Percentiles rank a stretch among this genome's conserved stretches.
Evolutionary conservation across 805 yeast species (phyloP).

Genomic region (Candida xyloterini): DNA sequence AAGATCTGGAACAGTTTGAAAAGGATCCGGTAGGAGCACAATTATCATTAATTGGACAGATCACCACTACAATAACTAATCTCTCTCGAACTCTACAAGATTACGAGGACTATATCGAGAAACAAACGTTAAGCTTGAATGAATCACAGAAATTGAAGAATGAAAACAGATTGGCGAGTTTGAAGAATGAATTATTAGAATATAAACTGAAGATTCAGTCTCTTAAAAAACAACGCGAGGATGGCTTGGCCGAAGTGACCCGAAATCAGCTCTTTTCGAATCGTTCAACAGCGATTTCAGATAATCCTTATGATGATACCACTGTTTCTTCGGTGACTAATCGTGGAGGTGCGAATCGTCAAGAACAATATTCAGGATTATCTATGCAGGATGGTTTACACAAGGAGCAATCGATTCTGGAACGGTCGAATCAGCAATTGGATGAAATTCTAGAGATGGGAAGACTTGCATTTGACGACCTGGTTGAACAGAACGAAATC

Average conservation of each 20-base stretch:
- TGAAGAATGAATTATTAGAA: slow-evolving; percentile 46
- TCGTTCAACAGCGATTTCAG: slow-evolving; percentile 32
- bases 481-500: slow-evolving; percentile 79
- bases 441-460: slow-evolving; percentile 94
- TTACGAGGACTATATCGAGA: slow-evolving; percentile 40
- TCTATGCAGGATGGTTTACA: slow-evolving; percentile 59
- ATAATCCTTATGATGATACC: slow-evolving; percentile 47
- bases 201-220: slow-evolving; percentile 49
- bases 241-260: slow-evolving; percentile 42
- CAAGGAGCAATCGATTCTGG: slow-evolving; percentile 62
- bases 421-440: slow-evolving; percentile 72
- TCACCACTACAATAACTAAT: slow-evolving; percentile 75
- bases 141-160: slow-evolving; percentile 55
- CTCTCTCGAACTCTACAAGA: slow-evolving; percentile 68
- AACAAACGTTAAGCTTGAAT: slow-evolving; percentile 49
- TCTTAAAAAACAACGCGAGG: slow-evolving; percentile 57
- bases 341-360: slow-evolving; percentile 18
- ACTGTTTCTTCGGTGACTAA: slow-evolving; percentile 19
- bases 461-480: slow-evolving; percentile 75
- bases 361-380: slow-evolving; percentile 29
- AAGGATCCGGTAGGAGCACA: slow-evolving; percentile 66
- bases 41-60: slow-evolving; percentile 56
- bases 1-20: slow-evolving; percentile 68
- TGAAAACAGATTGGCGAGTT: slow-evolving; percentile 56
- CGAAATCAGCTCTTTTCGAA: slow-evolving; percentile 49